Evolutionary conservation across 805 yeast genomes (phyloP), one percentile per base, ranked within the genome.

Genomic region (Saccharomycopsis capsularis): DNA sequence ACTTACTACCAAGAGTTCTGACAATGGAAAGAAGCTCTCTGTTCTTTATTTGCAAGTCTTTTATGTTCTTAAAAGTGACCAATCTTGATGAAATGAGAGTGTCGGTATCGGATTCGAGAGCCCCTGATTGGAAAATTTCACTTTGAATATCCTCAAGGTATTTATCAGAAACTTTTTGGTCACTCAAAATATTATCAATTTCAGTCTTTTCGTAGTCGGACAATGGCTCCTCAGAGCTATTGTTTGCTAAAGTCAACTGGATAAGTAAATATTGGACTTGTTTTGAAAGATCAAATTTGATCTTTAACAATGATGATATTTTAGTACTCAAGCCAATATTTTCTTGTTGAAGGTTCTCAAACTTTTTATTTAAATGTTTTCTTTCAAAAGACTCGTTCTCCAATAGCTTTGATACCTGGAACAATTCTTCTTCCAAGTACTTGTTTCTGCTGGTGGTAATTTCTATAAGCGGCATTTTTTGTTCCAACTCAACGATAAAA

Each of bases 261-360:
- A 83, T 74, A 35, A 91, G 69, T 34, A 89, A 70, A 43, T 73
- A 74, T 56, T 85, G 87, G n/a, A 93, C 75, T 62, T 91, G 98
- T 39, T 81, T 78, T 4, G 95, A 85, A 36, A 91, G 67, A 59
- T 91, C 97, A 25, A 73, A 66, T 39, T 82, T 75, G 55, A 82
- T 79, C 49, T 74, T 76, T 40, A 74, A 71, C 54, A 84, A 62
- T 3, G 75, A 66, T 15, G 61, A 65, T 13, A 74, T 60, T 55
- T 79, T 82, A 23, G 67, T 62, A 54, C 72, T 73, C 39, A 68
- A 63, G 47, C 78, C 83, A 11, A 64, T 59, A 30, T 61, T 55
- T 42, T 62, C 67, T 25, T 56, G 56, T 22, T 66, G 63, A 9
- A 56, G 46, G 35, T 42, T 65, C 47, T 50, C 65, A 57, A 48